Base-by-base conservation (phyloP, 495 filamentous ascomycete species). In the Neurospora tetrasperma region DNA sequence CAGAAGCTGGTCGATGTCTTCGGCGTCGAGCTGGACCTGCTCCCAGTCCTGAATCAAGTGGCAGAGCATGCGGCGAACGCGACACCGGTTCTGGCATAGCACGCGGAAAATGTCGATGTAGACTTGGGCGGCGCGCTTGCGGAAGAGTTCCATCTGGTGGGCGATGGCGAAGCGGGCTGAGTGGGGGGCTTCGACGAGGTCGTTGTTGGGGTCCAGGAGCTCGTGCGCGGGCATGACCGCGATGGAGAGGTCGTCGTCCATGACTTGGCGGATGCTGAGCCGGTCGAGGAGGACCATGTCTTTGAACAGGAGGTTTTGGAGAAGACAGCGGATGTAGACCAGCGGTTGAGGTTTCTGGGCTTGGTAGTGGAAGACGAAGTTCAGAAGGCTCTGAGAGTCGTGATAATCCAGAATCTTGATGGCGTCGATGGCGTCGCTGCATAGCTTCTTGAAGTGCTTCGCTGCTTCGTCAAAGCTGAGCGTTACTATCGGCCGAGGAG, bases 81-180 rank as follows among this genome's bases (percentile, higher is more conserved):
- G 90, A 78, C 93, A 94, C 70, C 94, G 88, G 76, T 99, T 99
- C 79, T 97, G 90, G 79, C 94, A 97, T 16, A 95, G 86, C 38
- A 90, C 89, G 66, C 92, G 89, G 75, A 94, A 91, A 23, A 95
- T 87, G 75, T 97, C 93, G 8, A 95, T 82, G 77, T 93, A 97
- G 6, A 90, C 89, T 84, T 94, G 82, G 35, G 89, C 89, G 48
- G 91, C 89, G 68, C 91, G 87, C 74, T 90, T 87, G 42, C 91
- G 87, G 82, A 98, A 98, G 8, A 85, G 85, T 70, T 97, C 90
- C 88, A 98, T 96, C 68, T 88, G 84, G 70, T 88, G 85, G 3
- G 91, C 89, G 70, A 94, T 92, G 74, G 91, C 88, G 74, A 92
- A 91, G 35, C 93, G 89, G 31, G 92, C 89, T 79, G 96, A 90